These are phyloP conservation scores for Grigorovia transvaalensis DNA, from an alignment of 805 yeast species.

Conservation along the genomic window DNA sequence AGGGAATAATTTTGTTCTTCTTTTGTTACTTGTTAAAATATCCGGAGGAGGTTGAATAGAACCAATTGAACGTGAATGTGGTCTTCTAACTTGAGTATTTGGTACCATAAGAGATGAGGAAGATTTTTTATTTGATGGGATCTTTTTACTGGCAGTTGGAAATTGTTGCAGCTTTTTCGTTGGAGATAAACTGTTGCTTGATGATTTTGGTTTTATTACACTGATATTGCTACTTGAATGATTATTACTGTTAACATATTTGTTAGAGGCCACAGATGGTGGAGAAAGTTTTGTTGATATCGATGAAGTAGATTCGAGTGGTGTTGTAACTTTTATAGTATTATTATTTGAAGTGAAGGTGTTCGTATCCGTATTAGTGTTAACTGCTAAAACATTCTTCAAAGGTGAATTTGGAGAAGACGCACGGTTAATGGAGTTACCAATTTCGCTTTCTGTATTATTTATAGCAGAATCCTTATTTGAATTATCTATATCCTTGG, in stretches of 20 bases:
- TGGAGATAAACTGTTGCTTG: background rate
- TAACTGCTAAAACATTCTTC: background rate
- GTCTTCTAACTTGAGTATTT: slow-evolving; percentile 11
- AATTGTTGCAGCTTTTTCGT: background rate
- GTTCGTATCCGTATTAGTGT: background rate
- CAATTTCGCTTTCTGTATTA: background rate
- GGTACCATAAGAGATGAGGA: background rate
- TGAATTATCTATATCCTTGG: background rate
- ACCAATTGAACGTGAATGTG: slow-evolving; percentile 26
- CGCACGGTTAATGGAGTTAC: background rate
- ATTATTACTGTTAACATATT: background rate
- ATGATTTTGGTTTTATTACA: background rate
- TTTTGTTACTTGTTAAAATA: slow-evolving; percentile 20
- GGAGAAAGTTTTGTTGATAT: background rate
- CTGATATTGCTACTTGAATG: background rate
- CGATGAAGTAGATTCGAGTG: background rate
- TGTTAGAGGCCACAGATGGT: background rate
- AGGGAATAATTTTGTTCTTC: slow-evolving; percentile 21
- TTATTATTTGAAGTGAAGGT: background rate
- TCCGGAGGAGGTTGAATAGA: slow-evolving; percentile 25
- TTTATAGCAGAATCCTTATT: background rate
- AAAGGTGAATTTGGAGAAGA: background rate
- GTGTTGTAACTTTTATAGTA: background rate
- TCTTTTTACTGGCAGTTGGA: background rate
- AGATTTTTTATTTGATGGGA: background rate